Evolutionary conservation across 768 basidiomycete species (phyloP), one percentile per base, ranked within the genome.

Genomic region (Lyophyllum atratum): DNA sequence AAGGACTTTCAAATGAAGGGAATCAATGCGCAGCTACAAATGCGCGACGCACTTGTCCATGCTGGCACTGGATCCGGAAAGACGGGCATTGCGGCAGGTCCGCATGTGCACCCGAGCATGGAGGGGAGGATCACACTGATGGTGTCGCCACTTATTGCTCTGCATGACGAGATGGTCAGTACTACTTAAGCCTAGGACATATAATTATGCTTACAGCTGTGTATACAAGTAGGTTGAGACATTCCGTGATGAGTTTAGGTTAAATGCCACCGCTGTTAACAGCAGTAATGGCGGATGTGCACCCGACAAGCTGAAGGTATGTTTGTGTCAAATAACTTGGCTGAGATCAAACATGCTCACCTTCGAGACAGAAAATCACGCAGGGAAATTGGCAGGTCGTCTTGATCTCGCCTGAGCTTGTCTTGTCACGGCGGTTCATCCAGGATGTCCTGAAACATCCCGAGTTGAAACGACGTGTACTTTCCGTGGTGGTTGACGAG

Each of bases 1-100:
- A n/a, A n/a, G n/a, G n/a, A 11, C 29, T 6, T 31, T 31, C 29
- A 11, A 11, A 31, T 31, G 29, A 11, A 31, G 6, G 11, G 29
- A 31, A 31, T 31, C 29, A 31, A 31, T 6, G 29, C 29, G 5
- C 29, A 31, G 29, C 11, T 31, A 11, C 29, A 6, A 6, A 11
- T 5, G 29, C 5, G 11, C 6, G 11, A 11, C 29, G 29, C 11
- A 5, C 29, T 31, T 5, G 11, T 31, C 5, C 29, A 31, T 31
- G 29, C 29, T 5, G 29, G 29, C 6, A 31, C 76, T 0, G 66
- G 0, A 62, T 78, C 25, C n/a, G n/a, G n/a, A n/a, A n/a, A n/a
- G n/a, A n/a, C n/a, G n/a, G n/a, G n/a, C n/a, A n/a, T n/a, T n/a
- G 76, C 70, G 2, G 76, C 76, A 4, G 77, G 71, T 0, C 76